These are phyloP conservation scores for Cystoderma amianthinum DNA, from an alignment of 768 basidiomycete species.

Conservation along the genomic window DNA sequence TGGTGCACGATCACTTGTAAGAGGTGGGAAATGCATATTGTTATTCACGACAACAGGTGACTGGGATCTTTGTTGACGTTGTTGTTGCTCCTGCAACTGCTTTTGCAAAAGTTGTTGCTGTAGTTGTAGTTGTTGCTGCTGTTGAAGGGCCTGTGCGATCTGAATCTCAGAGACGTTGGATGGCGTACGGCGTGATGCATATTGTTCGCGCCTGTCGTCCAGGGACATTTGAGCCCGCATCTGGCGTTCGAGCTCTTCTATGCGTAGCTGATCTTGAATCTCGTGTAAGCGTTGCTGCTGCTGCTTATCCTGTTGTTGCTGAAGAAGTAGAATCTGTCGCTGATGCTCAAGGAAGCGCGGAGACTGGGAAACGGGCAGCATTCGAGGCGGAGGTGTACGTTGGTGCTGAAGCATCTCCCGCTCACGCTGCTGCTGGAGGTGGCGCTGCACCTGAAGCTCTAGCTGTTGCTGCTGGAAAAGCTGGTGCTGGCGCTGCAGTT, in stretches of 20 bases:
- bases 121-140: neutral
- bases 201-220: conserved; percentile 24
- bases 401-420: conserved; percentile 41
- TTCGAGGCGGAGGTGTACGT: conserved; percentile 64
- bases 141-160: conserved; percentile 17
- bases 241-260: conserved; percentile 64
- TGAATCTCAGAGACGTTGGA: conserved; percentile 45
- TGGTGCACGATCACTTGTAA: conserved; percentile 30
- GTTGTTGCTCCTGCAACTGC: conserved; percentile 45
- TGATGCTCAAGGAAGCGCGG: conserved; percentile 76
- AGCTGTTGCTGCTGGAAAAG: conserved; percentile 44
- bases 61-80: conserved; percentile 37
- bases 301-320: conserved; percentile 61
- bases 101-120: conserved; percentile 12
- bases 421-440: conserved; percentile 44
- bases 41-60: conserved; percentile 37
- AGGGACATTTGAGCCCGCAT: conserved; percentile 47
- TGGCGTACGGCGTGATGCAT: conserved; percentile 33
- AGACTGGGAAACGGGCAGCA: conserved; percentile 69
- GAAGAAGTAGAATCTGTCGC: conserved; percentile 60
- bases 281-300: conserved; percentile 55
- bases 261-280: conserved; percentile 55
- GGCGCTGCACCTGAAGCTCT: conserved; percentile 37
- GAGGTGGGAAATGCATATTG: conserved; percentile 20
- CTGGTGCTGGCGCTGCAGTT: conserved; percentile 32